Conservation (phyloP, 2,329 filamentous ascomycete genomes). For the Botryotinia narcissicola region DNA sequence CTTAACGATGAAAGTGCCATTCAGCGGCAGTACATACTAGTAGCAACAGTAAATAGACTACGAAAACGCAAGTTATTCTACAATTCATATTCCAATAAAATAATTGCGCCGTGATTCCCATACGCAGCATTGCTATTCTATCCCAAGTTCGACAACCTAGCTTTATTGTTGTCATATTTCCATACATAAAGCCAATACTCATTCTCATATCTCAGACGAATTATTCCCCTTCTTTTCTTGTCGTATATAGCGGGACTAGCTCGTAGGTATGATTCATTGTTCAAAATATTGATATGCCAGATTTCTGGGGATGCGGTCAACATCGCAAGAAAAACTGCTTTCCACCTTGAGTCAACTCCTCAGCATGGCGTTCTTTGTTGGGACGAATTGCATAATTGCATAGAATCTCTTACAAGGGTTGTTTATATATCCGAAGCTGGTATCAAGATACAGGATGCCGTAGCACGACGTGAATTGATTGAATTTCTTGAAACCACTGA, state of each 20-base stretch:
- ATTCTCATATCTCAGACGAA: neutral
- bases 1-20: neutral
- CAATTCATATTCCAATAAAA: neutral
- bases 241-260: neutral
- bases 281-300: neutral
- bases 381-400: too few relatives aligned
- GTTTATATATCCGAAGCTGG: neutral
- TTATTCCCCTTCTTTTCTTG: neutral
- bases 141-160: neutral
- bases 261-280: neutral
- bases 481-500: fast-evolving
- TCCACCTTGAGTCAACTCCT: too few relatives aligned
- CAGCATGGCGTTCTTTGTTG: too few relatives aligned
- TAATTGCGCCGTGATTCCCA: neutral
- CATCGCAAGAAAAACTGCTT: neutral
- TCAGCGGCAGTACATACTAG: neutral
- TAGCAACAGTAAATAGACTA: neutral
- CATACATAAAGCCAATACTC: neutral
- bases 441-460: neutral
- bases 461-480: fast-evolving
- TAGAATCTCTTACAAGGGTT: too few relatives aligned
- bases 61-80: neutral
- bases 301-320: neutral
- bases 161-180: neutral
- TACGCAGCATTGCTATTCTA: neutral